Evolutionary conservation across 768 basidiomycete genomes (phyloP).

Genomic region (Rhizopogon roseolus): DNA sequence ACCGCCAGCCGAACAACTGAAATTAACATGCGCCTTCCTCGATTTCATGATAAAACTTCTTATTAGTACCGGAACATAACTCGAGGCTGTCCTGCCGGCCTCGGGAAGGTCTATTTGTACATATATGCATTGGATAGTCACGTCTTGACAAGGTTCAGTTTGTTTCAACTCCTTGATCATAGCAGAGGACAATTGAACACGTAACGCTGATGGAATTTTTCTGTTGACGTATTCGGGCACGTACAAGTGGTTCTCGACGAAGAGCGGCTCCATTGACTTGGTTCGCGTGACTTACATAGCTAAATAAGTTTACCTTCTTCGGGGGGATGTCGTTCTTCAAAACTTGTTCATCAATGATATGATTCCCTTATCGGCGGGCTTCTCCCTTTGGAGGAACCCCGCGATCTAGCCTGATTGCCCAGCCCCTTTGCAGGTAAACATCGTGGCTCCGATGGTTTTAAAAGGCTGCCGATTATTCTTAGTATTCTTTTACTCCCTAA

Average conservation of each 20-base stretch:
- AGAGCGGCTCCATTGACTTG: constrained; percentile 8
- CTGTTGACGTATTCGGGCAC: constrained; percentile 27
- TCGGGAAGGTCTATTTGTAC: constrained; percentile 23
- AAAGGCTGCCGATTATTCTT: constrained; percentile 22
- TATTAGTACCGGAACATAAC: neutral
- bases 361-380: constrained; percentile 31
- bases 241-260: constrained; percentile 20
- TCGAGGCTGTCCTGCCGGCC: neutral
- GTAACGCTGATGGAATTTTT: constrained; percentile 29
- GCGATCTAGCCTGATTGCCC: constrained; percentile 50
- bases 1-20: constrained; percentile 21
- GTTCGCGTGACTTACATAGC: constrained; percentile 26
- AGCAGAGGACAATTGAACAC: constrained; percentile 20
- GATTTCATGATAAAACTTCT: constrained; percentile 2
- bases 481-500: constrained; percentile 32
- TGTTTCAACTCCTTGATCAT: constrained; percentile 13
- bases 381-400: constrained; percentile 50
- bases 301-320: constrained; percentile 19
- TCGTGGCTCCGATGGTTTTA: constrained; percentile 29
- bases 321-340: constrained; percentile 11
- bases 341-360: constrained; percentile 3
- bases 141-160: constrained; percentile 7
- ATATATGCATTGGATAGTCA: constrained; percentile 25
- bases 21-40: constrained; percentile 4
- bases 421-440: constrained; percentile 31